A percentile compares a stretch with the other conserved stretches of the same genome.
phyloP scores from a whole-genome alignment of 148 eudicot species.

The Spergularia marina region DNA sequence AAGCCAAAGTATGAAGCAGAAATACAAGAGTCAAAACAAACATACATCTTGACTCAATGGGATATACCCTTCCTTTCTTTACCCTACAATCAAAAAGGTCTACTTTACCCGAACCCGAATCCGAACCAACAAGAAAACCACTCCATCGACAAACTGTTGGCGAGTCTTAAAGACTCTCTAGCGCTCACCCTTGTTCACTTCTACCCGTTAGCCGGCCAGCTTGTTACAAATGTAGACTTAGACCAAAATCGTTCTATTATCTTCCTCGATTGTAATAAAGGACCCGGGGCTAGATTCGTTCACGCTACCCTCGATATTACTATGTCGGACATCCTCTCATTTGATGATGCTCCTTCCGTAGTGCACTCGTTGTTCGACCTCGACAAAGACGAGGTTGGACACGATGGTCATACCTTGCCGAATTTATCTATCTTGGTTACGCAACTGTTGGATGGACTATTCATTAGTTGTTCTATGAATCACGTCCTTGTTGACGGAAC shows the following conservation, averaged over 20 bases:
- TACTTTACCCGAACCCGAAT: too few relatives aligned
- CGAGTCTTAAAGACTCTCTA: too few relatives aligned
- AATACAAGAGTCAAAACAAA: too few relatives aligned
- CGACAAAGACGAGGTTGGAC: neutral
- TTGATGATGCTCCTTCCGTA: neutral
- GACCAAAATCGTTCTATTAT: neutral
- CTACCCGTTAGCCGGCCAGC: too few relatives aligned
- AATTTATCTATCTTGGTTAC: neutral
- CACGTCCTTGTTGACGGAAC: neutral
- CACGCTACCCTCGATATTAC: neutral
- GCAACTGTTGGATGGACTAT: neutral
- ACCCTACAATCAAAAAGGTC: too few relatives aligned
- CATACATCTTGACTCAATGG: too few relatives aligned
- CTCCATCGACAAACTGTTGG: too few relatives aligned
- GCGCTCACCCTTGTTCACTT: too few relatives aligned
- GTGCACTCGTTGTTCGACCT: neutral
- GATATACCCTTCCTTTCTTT: too few relatives aligned
- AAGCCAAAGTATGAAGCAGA: too few relatives aligned
- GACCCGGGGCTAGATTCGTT: neutral
- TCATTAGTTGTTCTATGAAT: neutral
- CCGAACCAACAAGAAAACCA: too few relatives aligned
- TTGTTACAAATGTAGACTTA: too few relatives aligned
- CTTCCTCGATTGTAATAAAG: neutral
- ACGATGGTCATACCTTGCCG: conserved; percentile 2
- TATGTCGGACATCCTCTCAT: neutral